Base-by-base conservation (phyloP, 805 yeast genomes). In the Diddensiella caesifluorescens region DNA sequence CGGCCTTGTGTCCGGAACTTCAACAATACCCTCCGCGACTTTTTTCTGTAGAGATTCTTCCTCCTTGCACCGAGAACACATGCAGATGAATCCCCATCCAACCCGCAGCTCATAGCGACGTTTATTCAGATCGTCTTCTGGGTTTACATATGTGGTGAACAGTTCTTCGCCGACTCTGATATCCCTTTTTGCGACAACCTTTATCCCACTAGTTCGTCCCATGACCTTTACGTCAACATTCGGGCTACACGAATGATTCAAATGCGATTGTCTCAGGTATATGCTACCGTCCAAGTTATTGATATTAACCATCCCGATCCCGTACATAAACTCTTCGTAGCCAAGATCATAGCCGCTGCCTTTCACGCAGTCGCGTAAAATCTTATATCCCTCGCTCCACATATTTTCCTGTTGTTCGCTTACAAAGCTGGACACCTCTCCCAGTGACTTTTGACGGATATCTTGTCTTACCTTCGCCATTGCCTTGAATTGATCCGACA, bases 51-150 rank as follows among this genome's bases (percentile, higher is more conserved):
- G 19, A 25, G 27, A 25, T 41, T 77, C 67, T 49, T 83, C 89
- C 5, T 64, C 64, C 52, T 73, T 71, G 60, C 95, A 86, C 48
- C 81, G 73, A 9, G 61, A 52, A 58, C 95, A 86, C 20, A 58
- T 60, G 60, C 95, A 86, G 15, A 72, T 55, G 59, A 86, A 86
- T 3, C 95, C 95, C 85, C 87, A 86, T 52, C 81, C 80, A 9
- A 78, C 76, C 45, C 89, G 63, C 37, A 86, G 64, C 48, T 75
- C 79, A 48, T 82, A 60, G 52, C 76, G 78, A 48, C 95, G 71
- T 44, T 79, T 76, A 35, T 70, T 74, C 5, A 79, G 74, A 2
- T 77, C 74, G 52, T 75, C 79, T 4, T 65, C 58, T 1, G 88
- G 86, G 51, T 82, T 77, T 1, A 84, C 84, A 52, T 86, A 86